Percentiles rank a stretch among this genome's conserved stretches.
Evolutionary conservation across 129 eudicot species (phyloP).

Genomic region (Lactuca saligna): DNA sequence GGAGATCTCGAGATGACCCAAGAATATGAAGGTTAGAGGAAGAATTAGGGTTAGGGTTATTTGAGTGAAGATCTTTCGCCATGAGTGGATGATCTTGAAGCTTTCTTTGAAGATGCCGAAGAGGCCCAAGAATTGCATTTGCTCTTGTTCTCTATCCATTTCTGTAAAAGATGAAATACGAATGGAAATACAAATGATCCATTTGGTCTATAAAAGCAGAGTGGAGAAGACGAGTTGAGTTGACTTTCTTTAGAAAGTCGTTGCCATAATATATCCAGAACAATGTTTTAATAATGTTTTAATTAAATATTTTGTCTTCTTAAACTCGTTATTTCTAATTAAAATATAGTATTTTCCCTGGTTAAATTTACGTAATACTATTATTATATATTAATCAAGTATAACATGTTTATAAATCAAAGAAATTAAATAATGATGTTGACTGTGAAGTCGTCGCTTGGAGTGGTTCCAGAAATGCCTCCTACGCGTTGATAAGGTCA

Average conservation of each 20-base stretch:
- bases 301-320: no score
- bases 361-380: no score
- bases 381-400: no score
- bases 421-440: no score
- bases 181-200: not conserved
- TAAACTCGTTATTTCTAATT: no score
- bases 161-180: not conserved
- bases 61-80: slow-evolving; percentile 53
- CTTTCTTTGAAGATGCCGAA: slow-evolving; percentile 58
- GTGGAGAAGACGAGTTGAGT: not conserved
- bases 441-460: not conserved
- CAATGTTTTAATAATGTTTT: no score
- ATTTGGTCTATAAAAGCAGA: not conserved
- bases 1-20: slow-evolving; percentile 42
- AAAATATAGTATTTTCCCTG: no score
- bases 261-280: no score
- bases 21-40: slow-evolving; percentile 56
- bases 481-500: slow-evolving; percentile 17
- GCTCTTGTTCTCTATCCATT: slow-evolving; percentile 72
- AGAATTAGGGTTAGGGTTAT: slow-evolving; percentile 54
- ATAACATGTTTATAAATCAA: no score
- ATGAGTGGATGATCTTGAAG: slow-evolving; percentile 40
- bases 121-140: slow-evolving; percentile 61
- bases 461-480: slow-evolving; percentile 3
- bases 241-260: slow-evolving; percentile 1